These are phyloP conservation scores for Albatrellus sp. DNA, from an alignment of 1,284 basidiomycete genomes.

Conservation along the genomic window DNA sequence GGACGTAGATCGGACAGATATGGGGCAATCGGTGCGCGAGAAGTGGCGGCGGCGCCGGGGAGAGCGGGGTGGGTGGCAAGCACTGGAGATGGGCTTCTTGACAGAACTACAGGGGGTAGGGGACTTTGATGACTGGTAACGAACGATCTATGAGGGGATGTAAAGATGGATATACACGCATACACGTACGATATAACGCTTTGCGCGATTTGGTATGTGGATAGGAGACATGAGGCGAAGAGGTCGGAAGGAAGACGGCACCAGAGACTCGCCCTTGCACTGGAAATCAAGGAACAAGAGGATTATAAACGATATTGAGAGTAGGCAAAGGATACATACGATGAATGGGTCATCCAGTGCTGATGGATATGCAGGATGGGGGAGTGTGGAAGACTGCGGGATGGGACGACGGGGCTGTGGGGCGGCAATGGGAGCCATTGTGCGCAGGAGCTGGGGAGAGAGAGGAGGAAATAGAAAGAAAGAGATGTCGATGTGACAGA, in stretches of 20 bases:
- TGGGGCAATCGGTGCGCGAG: conserved; percentile 19
- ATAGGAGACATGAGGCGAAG: conserved; percentile 13
- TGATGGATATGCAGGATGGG: neutral
- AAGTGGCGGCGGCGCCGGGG: conserved; percentile 24
- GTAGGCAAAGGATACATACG: conserved; percentile 8
- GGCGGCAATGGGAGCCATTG: conserved; percentile 13
- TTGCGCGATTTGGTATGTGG: conserved; percentile 7
- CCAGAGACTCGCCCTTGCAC: conserved; percentile 7
- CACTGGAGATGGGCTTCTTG: conserved; percentile 17
- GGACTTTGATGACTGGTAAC: conserved; percentile 22
- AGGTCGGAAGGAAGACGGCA: conserved; percentile 6
- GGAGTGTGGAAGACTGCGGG: conserved; percentile 1
- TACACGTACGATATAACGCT: conserved; percentile 11
- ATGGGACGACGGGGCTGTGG: conserved; percentile 11
- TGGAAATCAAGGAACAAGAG: neutral
- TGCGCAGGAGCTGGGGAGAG: neutral
- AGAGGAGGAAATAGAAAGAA: neutral
- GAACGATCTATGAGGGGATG: conserved; percentile 7
- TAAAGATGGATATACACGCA: conserved; percentile 4
- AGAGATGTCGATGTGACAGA: neutral
- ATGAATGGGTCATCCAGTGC: conserved; percentile 12
- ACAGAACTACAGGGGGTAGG: conserved; percentile 24
- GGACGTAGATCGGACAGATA: conserved; percentile 21
- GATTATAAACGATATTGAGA: conserved; percentile 1
- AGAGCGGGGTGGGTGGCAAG: conserved; percentile 15